Base-by-base conservation (phyloP, 768 basidiomycete species). In the Termitomyces sp. region DNA sequence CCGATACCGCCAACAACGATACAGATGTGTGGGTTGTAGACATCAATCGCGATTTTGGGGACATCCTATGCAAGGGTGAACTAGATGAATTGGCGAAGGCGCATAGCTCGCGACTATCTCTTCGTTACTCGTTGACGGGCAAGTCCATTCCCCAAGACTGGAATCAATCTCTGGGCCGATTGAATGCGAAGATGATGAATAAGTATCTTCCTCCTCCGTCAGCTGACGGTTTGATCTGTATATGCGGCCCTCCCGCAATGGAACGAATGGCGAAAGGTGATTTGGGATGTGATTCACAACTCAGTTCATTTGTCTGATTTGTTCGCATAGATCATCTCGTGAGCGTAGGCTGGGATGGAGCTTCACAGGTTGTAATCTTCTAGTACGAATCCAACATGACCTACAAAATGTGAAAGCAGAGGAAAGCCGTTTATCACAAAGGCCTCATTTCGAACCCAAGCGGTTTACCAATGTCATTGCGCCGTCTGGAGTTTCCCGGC, bases 21-120 rank as follows among this genome's bases (percentile, higher is more conserved):
- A 77, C 76, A 1, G 71, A 71, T 7, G 68, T 81, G 11, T 84
- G 75, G 75, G 53, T 83, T 18, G 61, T 85, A 40, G 73, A 78
- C 57, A 71, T 76, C 32, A 84, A 85, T 65, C 72, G 72, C 32
- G 72, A 71, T 16, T 70, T 74, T 28, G 68, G 70, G 10, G 83
- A 85, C 62, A 85, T 85, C 52, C 58, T 57, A 20, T 57, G 51
- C 33, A 57, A 9, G 35, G 45, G 52, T 30, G 56, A 57, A 40
- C 51, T 85, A 2, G 79, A 84, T 55, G 53, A 52, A 0, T 63
- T 82, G 10, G 66, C 61, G 2, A 55, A 60, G 20, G 43, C 50
- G 20, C 65, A 76, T 28, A 55, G 57, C 9, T 44, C 58, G 14
- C 72, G 77, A 5, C 71, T 79, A 60, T 65, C 63, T 24, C 61